These are phyloP conservation scores for Lasiodiplodia gonubiensis DNA, from an alignment of 2,329 filamentous ascomycete species.

Conservation along the genomic window DNA sequence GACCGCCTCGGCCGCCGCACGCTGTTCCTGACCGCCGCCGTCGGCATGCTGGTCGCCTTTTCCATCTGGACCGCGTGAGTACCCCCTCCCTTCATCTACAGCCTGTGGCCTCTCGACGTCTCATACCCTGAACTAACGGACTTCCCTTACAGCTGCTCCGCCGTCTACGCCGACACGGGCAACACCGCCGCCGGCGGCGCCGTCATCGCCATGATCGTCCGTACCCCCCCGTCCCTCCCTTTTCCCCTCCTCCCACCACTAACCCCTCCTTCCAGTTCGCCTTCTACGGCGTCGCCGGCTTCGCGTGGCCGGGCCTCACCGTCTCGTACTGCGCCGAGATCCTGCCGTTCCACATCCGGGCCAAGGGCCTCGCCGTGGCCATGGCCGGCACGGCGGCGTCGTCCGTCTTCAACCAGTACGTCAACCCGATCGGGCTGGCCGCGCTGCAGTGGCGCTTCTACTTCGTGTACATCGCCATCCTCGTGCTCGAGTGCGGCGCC, in stretches of 20 bases:
- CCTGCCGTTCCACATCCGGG: constrained; percentile 53
- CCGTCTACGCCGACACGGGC: constrained; percentile 23
- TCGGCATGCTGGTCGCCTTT: constrained; percentile 37
- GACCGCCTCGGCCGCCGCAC: constrained; percentile 42
- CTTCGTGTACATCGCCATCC: constrained; percentile 49
- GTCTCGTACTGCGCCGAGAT: constrained; percentile 57
- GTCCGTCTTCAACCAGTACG: constrained; percentile 54
- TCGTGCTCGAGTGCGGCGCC: constrained; percentile 49
- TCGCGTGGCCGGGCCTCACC: constrained; percentile 50
- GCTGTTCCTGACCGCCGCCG: constrained; percentile 40
- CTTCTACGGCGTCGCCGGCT: constrained; percentile 42
- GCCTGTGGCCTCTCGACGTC: too few species aligned
- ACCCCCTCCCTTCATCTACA: background rate
- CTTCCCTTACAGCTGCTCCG: constrained; percentile 26
- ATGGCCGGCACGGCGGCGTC: constrained; percentile 54
- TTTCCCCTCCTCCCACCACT: too few species aligned
- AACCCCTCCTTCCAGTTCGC: constrained; percentile 33
- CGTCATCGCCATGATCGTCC: constrained; percentile 41
- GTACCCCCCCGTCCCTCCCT: background rate
- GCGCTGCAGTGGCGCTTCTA: constrained; percentile 48
- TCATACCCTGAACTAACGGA: too few species aligned
- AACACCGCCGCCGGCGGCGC: constrained; percentile 9
- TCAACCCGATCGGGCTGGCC: constrained; percentile 48
- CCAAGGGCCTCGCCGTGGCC: constrained; percentile 51
- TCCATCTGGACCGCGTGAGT: constrained; percentile 45